Evolutionary conservation across 305 asterid species (phyloP), one percentile per base, ranked within the genome.

Genomic region (Euphrasia arctica): DNA sequence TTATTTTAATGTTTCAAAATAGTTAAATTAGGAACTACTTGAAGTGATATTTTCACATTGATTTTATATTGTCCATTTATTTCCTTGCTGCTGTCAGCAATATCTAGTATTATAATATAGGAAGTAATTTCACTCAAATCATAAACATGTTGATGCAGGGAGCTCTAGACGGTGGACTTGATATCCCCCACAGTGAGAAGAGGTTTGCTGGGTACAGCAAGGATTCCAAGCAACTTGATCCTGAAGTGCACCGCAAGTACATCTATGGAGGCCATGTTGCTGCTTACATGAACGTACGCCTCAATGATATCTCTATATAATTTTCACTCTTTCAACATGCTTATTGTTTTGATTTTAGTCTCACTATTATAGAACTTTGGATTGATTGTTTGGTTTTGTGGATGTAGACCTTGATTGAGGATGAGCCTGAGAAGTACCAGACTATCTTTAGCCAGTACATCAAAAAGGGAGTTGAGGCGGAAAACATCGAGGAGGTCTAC

Each of bases 121-220:
- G 0, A 7, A 1, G 10, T 39, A 7, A 6, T 39, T 39, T 39
- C 7, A 5, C 9, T 36, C 2, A 1, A 36, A 5, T 5, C 9
- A 2, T 39, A 39, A 39, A 39, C 9, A 1, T 39, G 9, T 39
- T 39, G 1, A 8, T 39, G 10, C 43, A 90, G 95, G 97, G 95
- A 49, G 95, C 97, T 72, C 65, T 90, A 73, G 97, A 90, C 77
- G 95, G 95, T 13, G 97, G 97, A 25, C 85, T 90, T 34, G 95
- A 90, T 61, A 74, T 90, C 69, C 97, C 97, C 51, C 97, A 90
- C 61, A 86, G 95, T 60, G 97, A 85, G 1, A 90, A 87, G 80
- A 80, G 95, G 71, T 90, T 90, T 79, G 90, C 95, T 60, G 95
- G 95, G 58, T 90, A 73, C 64, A 64, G 42, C 72, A 90, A 87